Evolutionary conservation across 352 stramenopile species (phyloP).

Genomic region (Halophytophthora polymorphica): DNA sequence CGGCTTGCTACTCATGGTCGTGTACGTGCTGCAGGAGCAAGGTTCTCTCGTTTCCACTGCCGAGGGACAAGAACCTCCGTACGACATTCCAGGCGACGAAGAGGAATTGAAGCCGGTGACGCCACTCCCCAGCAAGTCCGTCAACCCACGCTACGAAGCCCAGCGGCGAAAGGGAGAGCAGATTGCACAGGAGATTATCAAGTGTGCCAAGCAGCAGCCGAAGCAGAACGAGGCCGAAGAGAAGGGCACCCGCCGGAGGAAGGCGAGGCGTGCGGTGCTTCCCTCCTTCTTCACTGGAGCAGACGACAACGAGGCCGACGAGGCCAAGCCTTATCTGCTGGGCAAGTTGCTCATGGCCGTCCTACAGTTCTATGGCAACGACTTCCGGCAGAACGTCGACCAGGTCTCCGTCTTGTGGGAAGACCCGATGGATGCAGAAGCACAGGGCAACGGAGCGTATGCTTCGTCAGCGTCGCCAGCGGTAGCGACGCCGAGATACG

Average conservation of each 20-base stretch:
- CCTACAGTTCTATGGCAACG: constrained; percentile 81
- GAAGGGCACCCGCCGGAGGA: constrained; percentile 15
- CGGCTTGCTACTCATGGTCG: constrained; percentile 78
- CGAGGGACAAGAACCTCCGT: constrained; percentile 11
- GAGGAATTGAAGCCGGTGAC: constrained; percentile 18
- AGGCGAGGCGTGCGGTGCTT: constrained; percentile 29
- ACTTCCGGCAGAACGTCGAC: constrained; percentile 76
- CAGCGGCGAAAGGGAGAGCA: constrained; percentile 45
- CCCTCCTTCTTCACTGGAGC: constrained; percentile 33
- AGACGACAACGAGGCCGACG: constrained; percentile 22
- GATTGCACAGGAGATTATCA: constrained; percentile 52
- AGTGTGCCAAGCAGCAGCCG: constrained; percentile 36
- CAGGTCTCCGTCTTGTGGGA: constrained; percentile 39
- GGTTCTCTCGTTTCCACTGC: constrained; percentile 32
- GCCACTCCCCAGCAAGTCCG: constrained; percentile 6
- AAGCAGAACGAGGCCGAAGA: constrained; percentile 16
- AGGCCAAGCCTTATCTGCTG: constrained; percentile 50
- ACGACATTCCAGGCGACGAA: constrained; percentile 13
- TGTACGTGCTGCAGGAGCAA: constrained; percentile 66
- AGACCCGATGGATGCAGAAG: constrained; percentile 14
- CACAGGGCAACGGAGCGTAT: not conserved
- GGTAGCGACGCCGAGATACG: not conserved
- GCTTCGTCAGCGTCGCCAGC: constrained; percentile 12
- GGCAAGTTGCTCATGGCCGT: constrained; percentile 85
- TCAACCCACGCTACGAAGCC: constrained; percentile 37